Conservation (phyloP, 2,329 filamentous ascomycete genomes). For the Cercospora citrullina region DNA sequence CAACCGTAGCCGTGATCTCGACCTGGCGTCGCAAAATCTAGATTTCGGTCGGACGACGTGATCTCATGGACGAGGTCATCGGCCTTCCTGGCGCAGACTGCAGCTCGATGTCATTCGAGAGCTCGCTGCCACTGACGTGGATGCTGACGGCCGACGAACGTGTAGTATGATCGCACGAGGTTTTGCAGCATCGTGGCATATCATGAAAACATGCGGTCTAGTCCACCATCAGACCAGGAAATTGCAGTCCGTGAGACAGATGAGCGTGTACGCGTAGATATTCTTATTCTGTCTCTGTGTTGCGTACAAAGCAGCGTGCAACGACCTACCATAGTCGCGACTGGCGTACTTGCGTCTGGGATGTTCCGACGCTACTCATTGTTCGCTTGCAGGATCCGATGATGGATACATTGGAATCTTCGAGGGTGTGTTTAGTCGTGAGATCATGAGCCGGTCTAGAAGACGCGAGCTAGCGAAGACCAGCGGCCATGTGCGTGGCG, state of each 20-base stretch:
- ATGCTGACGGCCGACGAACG: background rate
- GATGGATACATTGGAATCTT: background rate
- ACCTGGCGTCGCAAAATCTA: background rate
- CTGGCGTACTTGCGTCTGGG: background rate
- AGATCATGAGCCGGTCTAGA: background rate
- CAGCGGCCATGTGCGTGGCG: background rate
- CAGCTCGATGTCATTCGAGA: background rate
- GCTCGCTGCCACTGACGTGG: background rate
- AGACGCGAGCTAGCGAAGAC: background rate
- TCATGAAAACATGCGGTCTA: background rate
- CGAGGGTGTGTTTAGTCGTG: background rate
- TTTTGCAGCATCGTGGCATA: background rate
- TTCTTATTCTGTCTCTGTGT: background rate
- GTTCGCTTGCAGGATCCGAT: background rate
- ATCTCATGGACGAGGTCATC: background rate
- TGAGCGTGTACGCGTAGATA: background rate
- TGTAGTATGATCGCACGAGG: background rate
- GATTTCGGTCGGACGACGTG: background rate
- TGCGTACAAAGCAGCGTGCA: background rate
- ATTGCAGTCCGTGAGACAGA: background rate
- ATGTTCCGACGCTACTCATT: background rate
- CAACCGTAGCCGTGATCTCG: background rate
- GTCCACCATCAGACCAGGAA: background rate
- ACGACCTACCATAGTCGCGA: background rate
- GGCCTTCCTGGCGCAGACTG: background rate